These are phyloP conservation scores for Trametes punicea DNA, from an alignment of 768 basidiomycete species.

Conservation along the genomic window DNA sequence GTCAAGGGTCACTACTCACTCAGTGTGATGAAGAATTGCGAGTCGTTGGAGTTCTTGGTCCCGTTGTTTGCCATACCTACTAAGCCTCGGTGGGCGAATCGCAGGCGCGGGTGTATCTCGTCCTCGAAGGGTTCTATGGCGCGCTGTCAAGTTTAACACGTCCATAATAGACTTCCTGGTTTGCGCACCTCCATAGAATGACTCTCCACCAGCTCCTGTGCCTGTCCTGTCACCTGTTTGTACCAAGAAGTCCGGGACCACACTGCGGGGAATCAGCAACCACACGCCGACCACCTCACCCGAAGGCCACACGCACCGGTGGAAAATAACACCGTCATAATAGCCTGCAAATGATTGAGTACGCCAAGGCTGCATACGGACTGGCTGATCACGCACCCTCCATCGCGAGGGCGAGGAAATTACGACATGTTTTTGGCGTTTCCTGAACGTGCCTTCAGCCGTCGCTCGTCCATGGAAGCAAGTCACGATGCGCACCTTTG, in stretches of 20 bases:
- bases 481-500: constrained; percentile 54
- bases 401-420: constrained; percentile 84
- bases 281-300: not conserved
- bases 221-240: constrained; percentile 95
- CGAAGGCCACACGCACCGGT: constrained; percentile 52
- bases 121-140: constrained; percentile 86
- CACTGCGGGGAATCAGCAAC: constrained; percentile 34
- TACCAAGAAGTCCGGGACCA: constrained; percentile 88
- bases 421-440: constrained; percentile 91
- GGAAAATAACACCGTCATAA: constrained; percentile 94
- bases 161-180: too few relatives aligned
- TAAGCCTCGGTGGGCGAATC: constrained; percentile 85
- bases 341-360: constrained; percentile 55
- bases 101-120: constrained; percentile 89
- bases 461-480: not conserved
- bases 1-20: constrained; percentile 43
- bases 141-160: not conserved
- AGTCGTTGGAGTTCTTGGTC: constrained; percentile 83
- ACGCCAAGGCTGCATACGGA: not conserved
- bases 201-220: constrained; percentile 89
- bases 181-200: constrained; percentile 80
- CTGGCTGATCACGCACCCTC: constrained; percentile 58
- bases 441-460: constrained; percentile 47
- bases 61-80: constrained; percentile 95
- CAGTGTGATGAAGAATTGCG: constrained; percentile 94